Base-by-base conservation (phyloP, 108 stramenopile species). In the Skeletonema marinoi region DNA sequence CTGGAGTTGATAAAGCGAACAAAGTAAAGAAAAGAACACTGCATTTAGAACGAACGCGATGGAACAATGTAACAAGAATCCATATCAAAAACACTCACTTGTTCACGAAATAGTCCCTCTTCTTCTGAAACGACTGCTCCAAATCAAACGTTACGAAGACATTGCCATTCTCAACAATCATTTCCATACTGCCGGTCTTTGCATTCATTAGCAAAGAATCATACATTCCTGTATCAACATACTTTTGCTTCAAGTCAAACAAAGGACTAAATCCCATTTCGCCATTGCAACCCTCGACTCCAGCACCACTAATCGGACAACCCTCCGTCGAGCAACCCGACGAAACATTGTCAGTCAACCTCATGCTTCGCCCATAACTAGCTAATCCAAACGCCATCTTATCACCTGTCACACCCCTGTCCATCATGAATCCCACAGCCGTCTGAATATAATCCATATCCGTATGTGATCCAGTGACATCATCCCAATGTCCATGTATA, bases 331-430 rank as follows among this genome's bases (percentile, higher is more conserved):
- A 41, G 35, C 81, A 82, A 30, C 36, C 21, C 35, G 31, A 11
- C 3, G 44, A 46, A 14, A 46, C 25, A 10, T 31, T 63, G 51
- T 78, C 60, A 11, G 51, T 48, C n/a, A 82, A 48, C 17, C 14
- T 59, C 60, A 72, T 68, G 19, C 51, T 60, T n/a, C 82, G 41
- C n/a, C 82, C 82, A 67, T 82, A 82, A 41, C 59, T 62, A 5
- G 82, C 82, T 59, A 82, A 39, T 5, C 82, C 82, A 29, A 82
- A 54, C 3, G 72, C 77, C 56, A 82, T 58, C 38, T 82, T 56
- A 19, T 59, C 50, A n/a, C 51, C 46, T 13, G 35, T 60, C 11
- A 77, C 66, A 51, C 72, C 65, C 7, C 36, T 21, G 39, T 41
- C 61, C 46, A 78, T 44, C 65, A 78, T 59, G 1, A 67, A 67